Conservation (phyloP, 371 early-diverging fungal species). For the Mortierella sp. region DNA sequence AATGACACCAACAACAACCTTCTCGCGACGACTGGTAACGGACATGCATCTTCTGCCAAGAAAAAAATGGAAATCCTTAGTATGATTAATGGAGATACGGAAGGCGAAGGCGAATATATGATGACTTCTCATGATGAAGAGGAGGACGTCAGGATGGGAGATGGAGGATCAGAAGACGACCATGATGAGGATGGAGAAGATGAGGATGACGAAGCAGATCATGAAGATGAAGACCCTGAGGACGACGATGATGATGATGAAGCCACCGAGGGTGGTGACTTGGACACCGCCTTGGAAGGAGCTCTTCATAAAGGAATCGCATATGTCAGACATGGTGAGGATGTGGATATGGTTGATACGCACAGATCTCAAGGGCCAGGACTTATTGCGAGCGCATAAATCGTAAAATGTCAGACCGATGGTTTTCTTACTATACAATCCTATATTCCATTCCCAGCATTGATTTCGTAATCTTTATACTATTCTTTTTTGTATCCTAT, state of each 20-base stretch:
- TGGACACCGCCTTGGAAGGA: not conserved
- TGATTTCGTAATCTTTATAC: not conserved
- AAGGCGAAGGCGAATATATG: constrained; percentile 13
- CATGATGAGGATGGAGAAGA: no score
- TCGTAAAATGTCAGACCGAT: not conserved
- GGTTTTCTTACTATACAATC: not conserved
- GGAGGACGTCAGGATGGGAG: constrained; percentile 27
- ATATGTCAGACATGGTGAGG: constrained; percentile 14
- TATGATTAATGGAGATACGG: constrained; percentile 26
- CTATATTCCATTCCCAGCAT: not conserved
- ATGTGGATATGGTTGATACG: constrained; percentile 24
- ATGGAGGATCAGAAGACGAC: constrained; percentile 21
- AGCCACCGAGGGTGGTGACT: not conserved
- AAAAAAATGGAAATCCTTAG: constrained; percentile 30
- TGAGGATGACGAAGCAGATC: not conserved
- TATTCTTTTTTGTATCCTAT: no score
- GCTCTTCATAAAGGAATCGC: constrained; percentile 6
- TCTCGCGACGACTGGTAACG: not conserved
- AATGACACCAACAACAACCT: not conserved
- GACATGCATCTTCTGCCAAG: not conserved
- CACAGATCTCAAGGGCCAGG: constrained; percentile 14
- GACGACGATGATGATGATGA: constrained; percentile 12
- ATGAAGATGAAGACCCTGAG: constrained; percentile 17
- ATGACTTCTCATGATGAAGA: constrained; percentile 38
- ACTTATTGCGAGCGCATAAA: constrained; percentile 15